phyloP scores from a whole-genome alignment of 2,329 filamentous ascomycete genomes.

The Diaporthe aspalathi region DNA sequence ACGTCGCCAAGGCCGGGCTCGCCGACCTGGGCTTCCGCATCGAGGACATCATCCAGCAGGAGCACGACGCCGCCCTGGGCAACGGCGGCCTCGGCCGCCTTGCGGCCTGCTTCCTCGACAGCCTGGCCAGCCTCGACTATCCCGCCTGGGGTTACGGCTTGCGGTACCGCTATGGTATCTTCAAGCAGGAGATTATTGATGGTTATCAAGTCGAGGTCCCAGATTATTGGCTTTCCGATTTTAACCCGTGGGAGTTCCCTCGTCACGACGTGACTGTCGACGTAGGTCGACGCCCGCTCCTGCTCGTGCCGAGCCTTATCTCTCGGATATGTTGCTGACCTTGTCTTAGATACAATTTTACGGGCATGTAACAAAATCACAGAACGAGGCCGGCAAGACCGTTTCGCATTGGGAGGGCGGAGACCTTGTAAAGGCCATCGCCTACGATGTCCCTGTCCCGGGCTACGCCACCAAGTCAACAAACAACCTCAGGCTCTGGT shows the following conservation, averaged over 20 bases:
- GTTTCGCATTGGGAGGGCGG: conserved; percentile 88
- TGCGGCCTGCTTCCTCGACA: conserved; percentile 97
- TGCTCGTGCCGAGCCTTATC: background rate
- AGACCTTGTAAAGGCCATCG: conserved; percentile 90
- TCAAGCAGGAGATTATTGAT: conserved; percentile 99
- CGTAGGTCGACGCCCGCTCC: conserved; percentile 55
- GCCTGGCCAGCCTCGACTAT: conserved; percentile 92
- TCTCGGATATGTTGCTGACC: conserved; percentile 7
- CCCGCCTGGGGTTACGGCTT: conserved; percentile 98
- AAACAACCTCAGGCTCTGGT: conserved; percentile 98
- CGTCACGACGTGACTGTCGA: conserved; percentile 95
- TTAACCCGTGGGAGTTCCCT: conserved; percentile 99
- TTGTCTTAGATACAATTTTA: conserved; percentile 84
- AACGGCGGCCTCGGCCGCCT: conserved; percentile 96
- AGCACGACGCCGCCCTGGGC: conserved; percentile 94
- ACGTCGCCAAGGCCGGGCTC: conserved; percentile 85
- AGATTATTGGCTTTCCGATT: conserved; percentile 99
- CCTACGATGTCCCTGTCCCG: conserved; percentile 92
- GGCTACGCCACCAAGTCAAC: conserved; percentile 90
- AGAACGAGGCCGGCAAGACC: conserved; percentile 80
- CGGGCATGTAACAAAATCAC: conserved; percentile 80
- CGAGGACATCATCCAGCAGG: conserved; percentile 93
- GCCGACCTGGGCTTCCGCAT: conserved; percentile 93
- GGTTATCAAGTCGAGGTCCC: conserved; percentile 98
- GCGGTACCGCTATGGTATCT: conserved; percentile 96